Percentiles rank a stretch among this genome's conserved stretches.
Evolutionary conservation across 495 filamentous ascomycete species (phyloP).

Genomic region (Daldinia childiae): DNA sequence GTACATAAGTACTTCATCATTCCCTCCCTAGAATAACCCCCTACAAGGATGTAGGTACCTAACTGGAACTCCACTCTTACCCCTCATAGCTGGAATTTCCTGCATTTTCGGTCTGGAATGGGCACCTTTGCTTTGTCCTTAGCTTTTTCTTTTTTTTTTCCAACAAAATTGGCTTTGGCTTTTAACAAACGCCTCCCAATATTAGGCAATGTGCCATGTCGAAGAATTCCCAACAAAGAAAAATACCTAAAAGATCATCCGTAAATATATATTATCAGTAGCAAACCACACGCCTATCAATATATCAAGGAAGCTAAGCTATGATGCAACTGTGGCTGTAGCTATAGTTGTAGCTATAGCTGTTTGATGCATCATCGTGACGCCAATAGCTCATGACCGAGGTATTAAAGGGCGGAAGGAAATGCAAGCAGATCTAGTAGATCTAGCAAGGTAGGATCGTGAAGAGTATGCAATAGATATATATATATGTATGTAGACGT

Average conservation of each 20-base stretch:
- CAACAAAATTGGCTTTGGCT: background rate
- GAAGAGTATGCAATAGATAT: background rate
- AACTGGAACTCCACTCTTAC: background rate
- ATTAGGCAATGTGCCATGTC: background rate
- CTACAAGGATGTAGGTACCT: background rate
- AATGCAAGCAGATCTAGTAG: background rate
- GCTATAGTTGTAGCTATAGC: background rate
- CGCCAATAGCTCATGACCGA: background rate
- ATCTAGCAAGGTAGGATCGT: slow-evolving; percentile 4
- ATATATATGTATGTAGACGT: slow-evolving; percentile 4
- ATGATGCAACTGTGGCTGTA: background rate
- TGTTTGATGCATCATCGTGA: background rate
- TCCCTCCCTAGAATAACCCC: background rate
- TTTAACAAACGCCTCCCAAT: background rate
- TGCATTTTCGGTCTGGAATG: background rate
- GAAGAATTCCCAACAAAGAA: background rate
- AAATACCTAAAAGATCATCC: background rate
- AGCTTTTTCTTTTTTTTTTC: slow-evolving; percentile 10
- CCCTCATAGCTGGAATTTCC: slow-evolving; percentile 10
- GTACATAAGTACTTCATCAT: background rate
- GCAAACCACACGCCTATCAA: background rate
- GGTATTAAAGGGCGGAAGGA: slow-evolving; percentile 1
- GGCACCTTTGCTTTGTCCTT: background rate
- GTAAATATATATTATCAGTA: background rate
- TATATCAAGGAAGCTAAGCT: background rate